These are phyloP conservation scores for Geotrichum klebahnii DNA, from an alignment of 1,139 yeast genomes.

Conservation along the genomic window DNA sequence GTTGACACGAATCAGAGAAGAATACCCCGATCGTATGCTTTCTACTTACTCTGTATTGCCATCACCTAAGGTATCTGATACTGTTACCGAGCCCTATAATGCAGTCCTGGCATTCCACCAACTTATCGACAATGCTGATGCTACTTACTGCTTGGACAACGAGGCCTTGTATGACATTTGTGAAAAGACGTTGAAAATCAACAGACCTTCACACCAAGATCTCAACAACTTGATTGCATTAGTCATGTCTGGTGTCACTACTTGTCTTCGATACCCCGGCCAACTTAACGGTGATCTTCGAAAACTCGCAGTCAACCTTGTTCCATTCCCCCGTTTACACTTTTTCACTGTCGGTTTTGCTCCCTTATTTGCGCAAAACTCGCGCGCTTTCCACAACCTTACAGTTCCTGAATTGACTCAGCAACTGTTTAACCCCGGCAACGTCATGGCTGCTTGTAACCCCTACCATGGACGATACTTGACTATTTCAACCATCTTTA, in stretches of 20 bases:
- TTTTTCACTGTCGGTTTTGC: constrained; percentile 48
- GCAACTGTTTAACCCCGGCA: constrained; percentile 44
- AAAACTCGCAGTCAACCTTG: constrained; percentile 46
- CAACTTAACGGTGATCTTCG: constrained; percentile 47
- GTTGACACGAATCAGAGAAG: constrained; percentile 43
- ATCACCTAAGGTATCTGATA: constrained; percentile 45
- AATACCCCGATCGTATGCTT: constrained; percentile 46
- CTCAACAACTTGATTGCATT: constrained; percentile 43
- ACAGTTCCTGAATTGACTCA: constrained; percentile 46
- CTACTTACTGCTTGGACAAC: constrained; percentile 46
- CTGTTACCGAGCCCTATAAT: constrained; percentile 46
- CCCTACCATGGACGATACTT: constrained; percentile 45
- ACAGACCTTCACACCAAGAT: constrained; percentile 42
- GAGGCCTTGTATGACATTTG: constrained; percentile 47
- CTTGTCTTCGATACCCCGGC: constrained; percentile 46
- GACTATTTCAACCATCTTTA: constrained; percentile 46
- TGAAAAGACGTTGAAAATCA: constrained; percentile 41
- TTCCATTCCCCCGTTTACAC: constrained; percentile 47
- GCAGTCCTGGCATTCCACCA: constrained; percentile 44
- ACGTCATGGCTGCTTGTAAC: constrained; percentile 47
- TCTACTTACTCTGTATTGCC: constrained; percentile 47
- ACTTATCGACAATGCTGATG: constrained; percentile 44
- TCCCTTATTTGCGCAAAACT: constrained; percentile 41
- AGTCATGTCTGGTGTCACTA: constrained; percentile 48
- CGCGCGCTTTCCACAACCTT: constrained; percentile 41